phyloP scores from a whole-genome alignment of 1,139 yeast genomes.

The Geotrichum phurueaensis region DNA sequence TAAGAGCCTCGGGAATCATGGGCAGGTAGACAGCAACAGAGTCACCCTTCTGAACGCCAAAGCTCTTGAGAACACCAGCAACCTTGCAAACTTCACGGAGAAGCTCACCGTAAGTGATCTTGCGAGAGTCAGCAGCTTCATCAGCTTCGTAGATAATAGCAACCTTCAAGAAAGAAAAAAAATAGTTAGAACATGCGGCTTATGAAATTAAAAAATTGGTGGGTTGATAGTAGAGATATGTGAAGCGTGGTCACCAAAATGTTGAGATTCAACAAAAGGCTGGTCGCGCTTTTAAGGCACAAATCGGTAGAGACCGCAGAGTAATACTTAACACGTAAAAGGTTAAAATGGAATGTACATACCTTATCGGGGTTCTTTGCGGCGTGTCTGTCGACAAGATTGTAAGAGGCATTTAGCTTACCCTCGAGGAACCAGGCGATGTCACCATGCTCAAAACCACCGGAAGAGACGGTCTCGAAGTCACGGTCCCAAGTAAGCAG shows the following conservation, averaged over 20 bases:
- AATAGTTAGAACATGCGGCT: neutral
- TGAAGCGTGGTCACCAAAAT: neutral
- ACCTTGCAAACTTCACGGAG: constrained; percentile 80
- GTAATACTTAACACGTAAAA: neutral
- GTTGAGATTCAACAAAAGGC: neutral
- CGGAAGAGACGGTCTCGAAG: constrained; percentile 61
- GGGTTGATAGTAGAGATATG: neutral
- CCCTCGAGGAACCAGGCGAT: constrained; percentile 93
- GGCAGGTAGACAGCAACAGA: constrained; percentile 95
- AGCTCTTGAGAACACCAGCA: constrained; percentile 71
- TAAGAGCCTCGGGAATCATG: constrained; percentile 92
- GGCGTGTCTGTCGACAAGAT: constrained; percentile 97
- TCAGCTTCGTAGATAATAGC: constrained; percentile 96
- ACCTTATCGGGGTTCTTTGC: constrained; percentile 72
- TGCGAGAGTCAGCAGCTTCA: constrained; percentile 65
- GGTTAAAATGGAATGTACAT: constrained; percentile 9
- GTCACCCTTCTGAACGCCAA: constrained; percentile 93
- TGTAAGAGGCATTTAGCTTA: constrained; percentile 85
- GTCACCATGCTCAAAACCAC: constrained; percentile 73
- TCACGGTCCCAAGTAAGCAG: constrained; percentile 80
- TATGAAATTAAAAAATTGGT: neutral
- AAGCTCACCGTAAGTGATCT: constrained; percentile 78
- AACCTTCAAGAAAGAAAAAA: constrained; percentile 18
- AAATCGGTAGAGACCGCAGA: neutral
- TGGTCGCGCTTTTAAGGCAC: neutral